These are phyloP conservation scores for Parastagonospora nodorum DNA, from an alignment of 2,329 filamentous ascomycete genomes.

Conservation along the genomic window DNA sequence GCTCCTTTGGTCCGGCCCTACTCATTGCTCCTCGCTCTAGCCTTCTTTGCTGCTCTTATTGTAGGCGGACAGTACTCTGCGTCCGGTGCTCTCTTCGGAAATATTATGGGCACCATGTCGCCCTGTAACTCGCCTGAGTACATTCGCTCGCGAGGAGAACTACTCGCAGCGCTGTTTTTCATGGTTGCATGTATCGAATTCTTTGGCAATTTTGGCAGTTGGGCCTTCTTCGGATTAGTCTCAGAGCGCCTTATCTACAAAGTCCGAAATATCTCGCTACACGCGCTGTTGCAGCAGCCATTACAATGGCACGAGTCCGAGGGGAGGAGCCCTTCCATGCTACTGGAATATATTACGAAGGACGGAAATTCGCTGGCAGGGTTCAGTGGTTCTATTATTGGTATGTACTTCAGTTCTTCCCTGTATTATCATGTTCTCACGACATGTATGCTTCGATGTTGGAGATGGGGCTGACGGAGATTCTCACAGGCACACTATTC, in stretches of 20 bases:
- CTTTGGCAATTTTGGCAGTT: slow-evolving; percentile 65
- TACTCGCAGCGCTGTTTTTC: slow-evolving; percentile 65
- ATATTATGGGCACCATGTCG: slow-evolving; percentile 62
- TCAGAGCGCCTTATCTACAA: slow-evolving; percentile 69
- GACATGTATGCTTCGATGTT: background rate
- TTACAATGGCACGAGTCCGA: slow-evolving; percentile 73
- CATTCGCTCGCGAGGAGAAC: slow-evolving; percentile 57
- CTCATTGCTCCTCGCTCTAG: slow-evolving; percentile 52
- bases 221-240: slow-evolving; percentile 61
- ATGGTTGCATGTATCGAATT: slow-evolving; percentile 65
- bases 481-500: slow-evolving; percentile 60
- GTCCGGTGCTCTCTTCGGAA: slow-evolving; percentile 64
- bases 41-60: slow-evolving; percentile 57
- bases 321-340: slow-evolving; percentile 62
- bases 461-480: background rate
- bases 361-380: slow-evolving; percentile 71
- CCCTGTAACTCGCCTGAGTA: slow-evolving; percentile 56
- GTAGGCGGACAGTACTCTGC: slow-evolving; percentile 64
- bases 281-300: slow-evolving; percentile 68
- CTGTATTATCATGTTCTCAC: background rate
- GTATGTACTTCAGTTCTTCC: background rate
- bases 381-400: slow-evolving; percentile 72
- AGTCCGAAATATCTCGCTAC: slow-evolving; percentile 67
- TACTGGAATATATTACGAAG: slow-evolving; percentile 71
- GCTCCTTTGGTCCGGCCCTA: slow-evolving; percentile 52